phyloP scores from a whole-genome alignment of 805 yeast genomes.

The Metschnikowia reukaufii region DNA sequence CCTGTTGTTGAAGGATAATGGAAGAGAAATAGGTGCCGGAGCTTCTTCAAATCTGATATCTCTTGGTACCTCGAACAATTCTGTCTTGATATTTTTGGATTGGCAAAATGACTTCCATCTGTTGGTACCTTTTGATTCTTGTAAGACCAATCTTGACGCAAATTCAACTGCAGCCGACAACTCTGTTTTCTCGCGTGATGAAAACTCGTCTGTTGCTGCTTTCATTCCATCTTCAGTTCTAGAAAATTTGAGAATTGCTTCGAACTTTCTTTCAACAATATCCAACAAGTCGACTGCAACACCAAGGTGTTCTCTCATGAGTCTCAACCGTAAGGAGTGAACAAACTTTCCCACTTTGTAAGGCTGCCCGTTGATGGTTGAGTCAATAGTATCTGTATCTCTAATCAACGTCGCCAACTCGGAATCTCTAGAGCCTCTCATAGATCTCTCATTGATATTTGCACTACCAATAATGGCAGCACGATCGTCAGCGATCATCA shows the following conservation, averaged over 20 bases:
- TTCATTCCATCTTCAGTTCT: slow-evolving; percentile 39
- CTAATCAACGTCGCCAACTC: slow-evolving; percentile 89
- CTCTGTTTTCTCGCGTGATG: slow-evolving; percentile 29
- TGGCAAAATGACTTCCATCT: slow-evolving; percentile 44
- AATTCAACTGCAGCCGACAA: slow-evolving; percentile 73
- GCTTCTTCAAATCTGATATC: slow-evolving; percentile 28
- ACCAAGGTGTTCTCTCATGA: slow-evolving; percentile 97
- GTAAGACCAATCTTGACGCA: slow-evolving; percentile 67
- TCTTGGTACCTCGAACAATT: slow-evolving; percentile 20
- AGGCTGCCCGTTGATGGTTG: slow-evolving; percentile 80
- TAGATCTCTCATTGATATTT: slow-evolving; percentile 93
- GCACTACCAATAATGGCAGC: slow-evolving; percentile 96
- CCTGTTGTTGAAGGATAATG: slow-evolving; percentile 76
- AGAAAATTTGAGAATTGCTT: slow-evolving; percentile 48
- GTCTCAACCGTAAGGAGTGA: slow-evolving; percentile 79
- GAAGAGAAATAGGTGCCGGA: slow-evolving; percentile 35
- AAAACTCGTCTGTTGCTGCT: slow-evolving; percentile 46
- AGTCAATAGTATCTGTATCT: slow-evolving; percentile 68
- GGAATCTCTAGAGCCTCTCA: slow-evolving; percentile 91
- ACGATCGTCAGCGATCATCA: slow-evolving; percentile 89
- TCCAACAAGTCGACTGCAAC: slow-evolving; percentile 87
- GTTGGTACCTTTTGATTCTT: slow-evolving; percentile 46
- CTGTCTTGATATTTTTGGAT: background rate
- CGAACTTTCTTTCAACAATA: slow-evolving; percentile 71
- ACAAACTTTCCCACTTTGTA: slow-evolving; percentile 86